phyloP scores from a whole-genome alignment of 768 basidiomycete species.

The Boletus reticulatus region DNA sequence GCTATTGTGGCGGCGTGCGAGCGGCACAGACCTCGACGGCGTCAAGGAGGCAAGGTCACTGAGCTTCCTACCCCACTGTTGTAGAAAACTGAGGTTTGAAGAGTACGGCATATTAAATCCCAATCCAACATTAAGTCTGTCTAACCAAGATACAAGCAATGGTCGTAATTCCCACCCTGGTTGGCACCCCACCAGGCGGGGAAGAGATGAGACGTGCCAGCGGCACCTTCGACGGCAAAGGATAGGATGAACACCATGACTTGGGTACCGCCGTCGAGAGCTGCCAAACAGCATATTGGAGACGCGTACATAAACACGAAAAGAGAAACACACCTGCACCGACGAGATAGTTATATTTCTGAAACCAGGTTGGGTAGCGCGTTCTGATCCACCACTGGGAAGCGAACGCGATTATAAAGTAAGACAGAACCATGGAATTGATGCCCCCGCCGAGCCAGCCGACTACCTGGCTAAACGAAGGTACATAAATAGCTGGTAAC shows the following conservation, averaged over 20 bases:
- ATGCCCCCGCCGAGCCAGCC: conserved; percentile 23
- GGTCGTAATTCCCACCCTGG: conserved; percentile 41
- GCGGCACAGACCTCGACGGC: no score
- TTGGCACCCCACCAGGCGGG: conserved; percentile 60
- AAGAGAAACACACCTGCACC: conserved; percentile 37
- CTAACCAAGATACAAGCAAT: conserved; percentile 6
- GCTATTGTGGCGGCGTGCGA: no score
- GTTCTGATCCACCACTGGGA: conserved; percentile 40
- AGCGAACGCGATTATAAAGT: conserved; percentile 23
- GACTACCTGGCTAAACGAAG: conserved; percentile 8
- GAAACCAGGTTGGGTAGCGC: conserved; percentile 35
- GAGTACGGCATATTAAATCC: no score
- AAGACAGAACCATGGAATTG: conserved; percentile 20
- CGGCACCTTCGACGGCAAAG: conserved; percentile 48
- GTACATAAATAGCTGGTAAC: neutral
- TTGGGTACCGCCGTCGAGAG: conserved; percentile 40
- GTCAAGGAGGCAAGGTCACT: no score
- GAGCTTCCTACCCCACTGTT: no score
- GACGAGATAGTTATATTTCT: conserved; percentile 35
- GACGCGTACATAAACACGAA: no score
- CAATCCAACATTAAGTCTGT: no score
- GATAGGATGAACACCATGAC: conserved; percentile 56
- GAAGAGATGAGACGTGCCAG: conserved; percentile 47
- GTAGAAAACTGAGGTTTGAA: no score
- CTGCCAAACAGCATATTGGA: conserved; percentile 6